These are phyloP conservation scores for Orbilia ellipsospora DNA, from an alignment of 2,329 filamentous ascomycete genomes.

Conservation along the genomic window DNA sequence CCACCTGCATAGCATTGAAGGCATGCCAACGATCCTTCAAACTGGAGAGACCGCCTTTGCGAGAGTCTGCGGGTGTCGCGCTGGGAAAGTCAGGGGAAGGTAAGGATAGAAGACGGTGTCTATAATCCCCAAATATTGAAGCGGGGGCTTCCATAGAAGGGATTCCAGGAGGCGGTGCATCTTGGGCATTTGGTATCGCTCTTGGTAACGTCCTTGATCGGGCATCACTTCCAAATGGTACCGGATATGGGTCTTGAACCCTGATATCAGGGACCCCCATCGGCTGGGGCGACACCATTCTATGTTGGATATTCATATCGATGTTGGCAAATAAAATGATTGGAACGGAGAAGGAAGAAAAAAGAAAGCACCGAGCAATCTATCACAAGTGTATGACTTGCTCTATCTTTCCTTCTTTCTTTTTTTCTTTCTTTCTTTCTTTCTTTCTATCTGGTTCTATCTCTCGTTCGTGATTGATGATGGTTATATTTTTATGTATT, in stretches of 20 bases:
- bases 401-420: too few species aligned
- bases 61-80: conserved; percentile 26
- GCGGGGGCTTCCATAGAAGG: conserved; percentile 51
- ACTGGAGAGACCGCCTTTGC: conserved; percentile 50
- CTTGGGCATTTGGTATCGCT: conserved; percentile 53
- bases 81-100: conserved; percentile 32
- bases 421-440: too few species aligned
- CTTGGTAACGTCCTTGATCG: conserved; percentile 41
- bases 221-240: conserved; percentile 27
- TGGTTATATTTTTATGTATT: neutral
- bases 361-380: too few species aligned
- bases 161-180: conserved; percentile 42
- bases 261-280: conserved; percentile 54
- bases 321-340: too few species aligned
- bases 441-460: too few species aligned
- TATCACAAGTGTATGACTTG: too few species aligned
- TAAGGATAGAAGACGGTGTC: conserved; percentile 39
- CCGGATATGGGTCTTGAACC: conserved; percentile 49
- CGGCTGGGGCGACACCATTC: conserved; percentile 46
- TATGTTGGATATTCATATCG: conserved; percentile 52
- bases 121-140: conserved; percentile 51
- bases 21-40: conserved; percentile 47
- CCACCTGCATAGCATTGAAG: conserved; percentile 51
- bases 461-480: too few species aligned
- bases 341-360: too few species aligned